These are phyloP conservation scores for Quercus mongolica DNA, from an alignment of 306 rosid species.

Conservation along the genomic window DNA sequence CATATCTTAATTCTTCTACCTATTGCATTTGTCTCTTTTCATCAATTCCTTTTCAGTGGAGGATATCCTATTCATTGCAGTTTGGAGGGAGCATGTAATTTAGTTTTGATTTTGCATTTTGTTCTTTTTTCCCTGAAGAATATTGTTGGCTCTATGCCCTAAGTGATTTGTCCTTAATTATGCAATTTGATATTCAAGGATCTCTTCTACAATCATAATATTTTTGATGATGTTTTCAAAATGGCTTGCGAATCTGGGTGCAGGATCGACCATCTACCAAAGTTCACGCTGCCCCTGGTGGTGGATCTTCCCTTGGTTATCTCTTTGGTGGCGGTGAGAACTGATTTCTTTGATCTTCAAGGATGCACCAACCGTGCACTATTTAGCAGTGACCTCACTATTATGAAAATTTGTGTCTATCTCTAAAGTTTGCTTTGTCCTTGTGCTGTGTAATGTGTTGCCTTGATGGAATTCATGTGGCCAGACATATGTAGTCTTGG, in stretches of 20 bases:
- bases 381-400: conserved; percentile 20
- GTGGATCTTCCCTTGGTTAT: conserved; percentile 74
- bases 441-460: conserved; percentile 17
- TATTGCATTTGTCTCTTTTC: neutral
- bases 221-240: neutral
- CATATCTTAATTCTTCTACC: neutral
- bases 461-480: conserved; percentile 24
- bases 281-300: conserved; percentile 82
- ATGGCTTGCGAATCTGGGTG: neutral
- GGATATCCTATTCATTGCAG: neutral
- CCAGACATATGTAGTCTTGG: neutral
- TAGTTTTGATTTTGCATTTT: neutral
- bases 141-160: neutral
- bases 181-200: neutral
- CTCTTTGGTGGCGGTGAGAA: conserved; percentile 66
- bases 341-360: conserved; percentile 13
- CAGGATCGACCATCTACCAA: conserved; percentile 88
- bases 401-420: neutral
- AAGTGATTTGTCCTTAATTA: neutral
- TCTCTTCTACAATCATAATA: neutral
- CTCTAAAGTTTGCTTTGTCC: conserved; percentile 7
- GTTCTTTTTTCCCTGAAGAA: neutral
- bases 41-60: neutral
- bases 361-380: neutral
- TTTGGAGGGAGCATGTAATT: neutral